Base-by-base conservation (phyloP, 179 eudicot species). In the Carnegiea gigantea region DNA sequence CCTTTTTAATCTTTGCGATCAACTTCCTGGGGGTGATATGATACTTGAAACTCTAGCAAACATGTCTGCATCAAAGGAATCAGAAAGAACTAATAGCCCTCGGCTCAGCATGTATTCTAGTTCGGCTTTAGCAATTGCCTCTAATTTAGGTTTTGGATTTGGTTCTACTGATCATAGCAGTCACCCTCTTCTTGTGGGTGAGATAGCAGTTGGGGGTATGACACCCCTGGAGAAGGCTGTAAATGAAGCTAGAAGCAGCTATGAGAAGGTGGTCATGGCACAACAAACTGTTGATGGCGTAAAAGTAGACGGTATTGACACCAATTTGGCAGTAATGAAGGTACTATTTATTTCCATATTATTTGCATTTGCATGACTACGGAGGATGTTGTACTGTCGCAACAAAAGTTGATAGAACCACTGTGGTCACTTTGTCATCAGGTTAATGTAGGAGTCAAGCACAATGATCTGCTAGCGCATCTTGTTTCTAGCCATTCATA, bases 291-390 rank as follows among this genome's bases (percentile, higher is more conserved):
- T 95, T 49, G 93, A 94, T 85, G 99, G 97, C 65, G 99, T 94
- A 44, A 95, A 94, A 92, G 97, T 92, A 11, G 94, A 95, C 78
- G 99, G 98, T 33, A 85, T 95, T 77, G 99, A 95, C 80, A 95
- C 97, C 81, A 95, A 95, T 77, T 83, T 95, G 89, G 98, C 93
- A 75, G 93, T 95, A 62, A 92, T 94, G 95, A 90, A 91, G 99
- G 99, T 95, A 85, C 40, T 80, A 60, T 24, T 60, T 71, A 21
- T 67, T 44, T 24, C 60, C 64, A 23, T 59, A 68, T 46, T 3
- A 30, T 24, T 36, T 43, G 53, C 23, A 10, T 24, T 70, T 18
- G 43, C 44, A 40, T 38, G 21, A 57, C 77, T 68, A 11, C 44
- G 23, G 67, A 3, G 70, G 72, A 68, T 71, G 43, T 30, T 20